Percentiles rank a stretch among this genome's conserved stretches.
phyloP scores from a whole-genome alignment of 306 rosid species.

The Notholithocarpus densiflorus region DNA sequence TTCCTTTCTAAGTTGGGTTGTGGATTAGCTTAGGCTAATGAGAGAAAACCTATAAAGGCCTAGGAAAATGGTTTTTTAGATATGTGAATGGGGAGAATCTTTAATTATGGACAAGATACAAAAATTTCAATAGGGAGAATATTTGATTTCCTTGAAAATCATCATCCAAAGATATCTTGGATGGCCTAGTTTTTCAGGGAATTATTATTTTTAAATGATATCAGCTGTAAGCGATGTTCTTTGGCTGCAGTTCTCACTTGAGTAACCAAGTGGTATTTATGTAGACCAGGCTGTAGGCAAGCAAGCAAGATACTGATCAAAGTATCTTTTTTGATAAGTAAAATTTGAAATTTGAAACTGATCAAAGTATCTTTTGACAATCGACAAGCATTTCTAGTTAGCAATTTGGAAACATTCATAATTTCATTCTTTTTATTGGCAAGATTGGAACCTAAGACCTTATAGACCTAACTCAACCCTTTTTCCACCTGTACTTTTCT shows the following conservation, averaged over 20 bases:
- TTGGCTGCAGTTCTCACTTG: background rate
- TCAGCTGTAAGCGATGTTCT: background rate
- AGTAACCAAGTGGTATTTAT: background rate
- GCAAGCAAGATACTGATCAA: background rate
- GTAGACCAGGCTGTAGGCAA: background rate
- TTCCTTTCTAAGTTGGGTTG: background rate
- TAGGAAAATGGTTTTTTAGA: too few species aligned
- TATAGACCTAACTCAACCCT: background rate
- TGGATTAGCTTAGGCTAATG: background rate
- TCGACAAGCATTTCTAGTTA: background rate
- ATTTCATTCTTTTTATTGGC: background rate
- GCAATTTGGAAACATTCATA: background rate
- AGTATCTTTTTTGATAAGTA: background rate
- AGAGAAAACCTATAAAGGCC: background rate
- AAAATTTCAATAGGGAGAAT: background rate
- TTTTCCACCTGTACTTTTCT: background rate
- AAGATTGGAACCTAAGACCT: background rate
- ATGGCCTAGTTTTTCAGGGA: background rate
- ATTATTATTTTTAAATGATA: background rate
- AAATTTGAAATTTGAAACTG: too few species aligned
- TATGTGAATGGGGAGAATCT: background rate
- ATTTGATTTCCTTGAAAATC: background rate
- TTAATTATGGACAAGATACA: background rate
- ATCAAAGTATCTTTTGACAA: background rate
- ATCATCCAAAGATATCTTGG: background rate